Conservation (phyloP, 768 basidiomycete species). For the Leccinum ochraceum region DNA sequence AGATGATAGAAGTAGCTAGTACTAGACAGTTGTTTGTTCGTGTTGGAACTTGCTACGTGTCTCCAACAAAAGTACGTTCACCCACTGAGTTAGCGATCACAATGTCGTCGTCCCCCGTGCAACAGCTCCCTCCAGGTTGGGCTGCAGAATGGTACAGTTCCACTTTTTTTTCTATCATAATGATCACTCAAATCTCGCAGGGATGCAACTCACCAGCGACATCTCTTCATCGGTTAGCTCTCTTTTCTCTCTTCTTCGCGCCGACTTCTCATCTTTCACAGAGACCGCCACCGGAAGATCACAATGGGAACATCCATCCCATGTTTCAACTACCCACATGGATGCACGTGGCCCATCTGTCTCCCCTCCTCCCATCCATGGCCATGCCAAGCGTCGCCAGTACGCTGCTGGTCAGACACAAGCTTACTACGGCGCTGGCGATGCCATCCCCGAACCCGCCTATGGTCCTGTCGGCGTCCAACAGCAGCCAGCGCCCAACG, state of each 20-base stretch:
- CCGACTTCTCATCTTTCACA: conserved; percentile 35
- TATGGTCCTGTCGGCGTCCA: conserved; percentile 35
- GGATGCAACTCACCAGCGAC: conserved; percentile 78
- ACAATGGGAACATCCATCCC: conserved; percentile 84
- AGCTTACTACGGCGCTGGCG: too few species aligned
- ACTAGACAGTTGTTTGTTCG: conserved; percentile 23
- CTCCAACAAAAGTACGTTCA: conserved; percentile 18
- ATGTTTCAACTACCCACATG: conserved; percentile 39
- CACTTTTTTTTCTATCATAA: neutral
- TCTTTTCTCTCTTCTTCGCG: conserved; percentile 8
- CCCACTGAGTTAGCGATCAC: neutral
- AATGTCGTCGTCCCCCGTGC: conserved; percentile 51
- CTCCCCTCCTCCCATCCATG: conserved; percentile 45
- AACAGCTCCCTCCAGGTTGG: conserved; percentile 91
- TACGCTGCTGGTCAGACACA: too few species aligned
- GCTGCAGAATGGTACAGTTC: conserved; percentile 79
- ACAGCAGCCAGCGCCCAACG: conserved; percentile 38
- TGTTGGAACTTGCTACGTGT: conserved; percentile 28
- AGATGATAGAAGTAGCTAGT: neutral
- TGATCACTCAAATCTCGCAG: conserved; percentile 38
- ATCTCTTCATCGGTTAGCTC: conserved; percentile 84
- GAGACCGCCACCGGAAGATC: conserved; percentile 81
- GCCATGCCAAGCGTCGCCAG: conserved; percentile 28
- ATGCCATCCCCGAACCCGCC: too few species aligned
- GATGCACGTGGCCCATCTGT: conserved; percentile 42